Evolutionary conservation across 768 basidiomycete genomes (phyloP).

Genomic region (Termitomyces eurrhizus): DNA sequence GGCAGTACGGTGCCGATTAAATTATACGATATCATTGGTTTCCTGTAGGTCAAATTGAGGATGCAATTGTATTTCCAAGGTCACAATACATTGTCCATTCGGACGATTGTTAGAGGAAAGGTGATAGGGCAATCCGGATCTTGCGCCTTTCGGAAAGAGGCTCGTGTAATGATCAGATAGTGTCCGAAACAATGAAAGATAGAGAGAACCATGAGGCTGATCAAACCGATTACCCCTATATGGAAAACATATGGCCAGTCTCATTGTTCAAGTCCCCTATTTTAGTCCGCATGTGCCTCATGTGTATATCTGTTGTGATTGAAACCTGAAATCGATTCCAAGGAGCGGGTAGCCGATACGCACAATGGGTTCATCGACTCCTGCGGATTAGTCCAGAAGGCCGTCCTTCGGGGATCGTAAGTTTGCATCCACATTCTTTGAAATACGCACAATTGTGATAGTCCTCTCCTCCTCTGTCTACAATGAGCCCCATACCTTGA

Average conservation of each 20-base stretch:
- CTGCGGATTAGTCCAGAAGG: background rate
- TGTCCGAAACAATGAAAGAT: background rate
- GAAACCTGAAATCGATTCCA: background rate
- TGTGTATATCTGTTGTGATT: background rate
- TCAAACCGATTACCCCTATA: too few relatives aligned
- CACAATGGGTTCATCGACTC: background rate
- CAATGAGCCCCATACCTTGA: background rate
- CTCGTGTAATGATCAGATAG: background rate
- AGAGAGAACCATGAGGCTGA: background rate
- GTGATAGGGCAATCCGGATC: background rate
- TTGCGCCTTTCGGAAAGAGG: background rate
- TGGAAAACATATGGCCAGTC: background rate
- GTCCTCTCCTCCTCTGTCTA: background rate
- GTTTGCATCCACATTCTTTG: background rate
- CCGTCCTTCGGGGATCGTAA: background rate
- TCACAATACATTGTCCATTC: background rate
- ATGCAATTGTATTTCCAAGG: background rate
- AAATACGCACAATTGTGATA: background rate
- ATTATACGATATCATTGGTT: background rate
- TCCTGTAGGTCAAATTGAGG: background rate
- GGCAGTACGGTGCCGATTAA: background rate
- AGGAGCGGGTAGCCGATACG: background rate
- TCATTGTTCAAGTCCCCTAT: background rate
- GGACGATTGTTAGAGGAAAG: background rate
- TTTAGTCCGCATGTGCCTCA: background rate